Conservation (phyloP, 2,329 filamentous ascomycete species). For the Cladosporium sp. region DNA sequence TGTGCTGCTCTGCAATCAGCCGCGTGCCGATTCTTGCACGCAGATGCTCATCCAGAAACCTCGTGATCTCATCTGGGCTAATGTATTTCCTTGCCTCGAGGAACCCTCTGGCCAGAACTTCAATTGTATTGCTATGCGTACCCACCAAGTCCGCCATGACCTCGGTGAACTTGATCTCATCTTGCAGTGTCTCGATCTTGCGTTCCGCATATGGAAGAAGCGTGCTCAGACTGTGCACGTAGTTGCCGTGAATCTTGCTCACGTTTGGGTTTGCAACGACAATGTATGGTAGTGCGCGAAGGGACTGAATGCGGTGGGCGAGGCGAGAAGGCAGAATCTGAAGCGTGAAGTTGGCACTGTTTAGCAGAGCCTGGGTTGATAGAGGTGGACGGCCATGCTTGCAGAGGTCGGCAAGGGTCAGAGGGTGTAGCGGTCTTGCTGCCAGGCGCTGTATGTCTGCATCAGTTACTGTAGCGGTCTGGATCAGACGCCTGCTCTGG, state of each 20-base stretch:
- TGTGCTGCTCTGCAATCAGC: slow-evolving; percentile 92
- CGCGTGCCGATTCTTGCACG: slow-evolving; percentile 90
- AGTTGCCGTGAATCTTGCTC: slow-evolving; percentile 91
- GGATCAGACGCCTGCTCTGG: slow-evolving; percentile 24
- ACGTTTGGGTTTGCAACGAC: slow-evolving; percentile 98
- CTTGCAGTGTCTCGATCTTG: slow-evolving; percentile 70
- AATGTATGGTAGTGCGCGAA: slow-evolving; percentile 93
- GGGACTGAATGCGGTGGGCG: slow-evolving; percentile 86
- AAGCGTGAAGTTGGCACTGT: slow-evolving; percentile 93
- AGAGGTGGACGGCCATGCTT: slow-evolving; percentile 85
- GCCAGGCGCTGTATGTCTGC: slow-evolving; percentile 77
- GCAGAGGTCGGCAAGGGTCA: slow-evolving; percentile 84
- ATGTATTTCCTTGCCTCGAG: slow-evolving; percentile 92
- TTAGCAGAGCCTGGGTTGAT: slow-evolving; percentile 71
- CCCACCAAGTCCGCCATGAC: slow-evolving; percentile 93
- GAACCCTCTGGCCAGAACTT: slow-evolving; percentile 85
- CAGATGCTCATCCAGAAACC: slow-evolving; percentile 89
- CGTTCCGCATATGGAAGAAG: slow-evolving; percentile 77
- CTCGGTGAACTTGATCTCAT: slow-evolving; percentile 87
- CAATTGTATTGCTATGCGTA: slow-evolving; percentile 92
- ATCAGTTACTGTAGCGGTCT: slow-evolving; percentile 51
- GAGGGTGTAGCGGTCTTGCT: slow-evolving; percentile 69
- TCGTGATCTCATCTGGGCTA: slow-evolving; percentile 73
- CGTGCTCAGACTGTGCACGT: slow-evolving; percentile 86
- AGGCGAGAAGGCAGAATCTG: slow-evolving; percentile 86